Evolutionary conservation across 1,284 basidiomycete genomes (phyloP).

Genomic region (Naganishia sp.): DNA sequence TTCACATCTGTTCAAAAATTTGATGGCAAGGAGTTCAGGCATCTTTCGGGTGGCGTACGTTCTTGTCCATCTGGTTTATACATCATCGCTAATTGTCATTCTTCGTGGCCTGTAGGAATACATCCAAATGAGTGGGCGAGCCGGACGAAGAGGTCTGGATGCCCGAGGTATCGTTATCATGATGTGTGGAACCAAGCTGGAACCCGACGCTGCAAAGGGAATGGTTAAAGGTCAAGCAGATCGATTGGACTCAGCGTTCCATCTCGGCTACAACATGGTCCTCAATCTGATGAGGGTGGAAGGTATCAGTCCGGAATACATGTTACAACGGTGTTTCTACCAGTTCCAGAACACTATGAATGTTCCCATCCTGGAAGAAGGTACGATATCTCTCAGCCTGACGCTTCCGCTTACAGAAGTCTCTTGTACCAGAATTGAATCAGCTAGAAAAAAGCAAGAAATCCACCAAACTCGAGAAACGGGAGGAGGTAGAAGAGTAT

Average conservation of each 20-base stretch:
- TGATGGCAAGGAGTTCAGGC: constrained; percentile 92
- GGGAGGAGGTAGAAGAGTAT: constrained; percentile 82
- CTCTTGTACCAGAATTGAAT: constrained; percentile 63
- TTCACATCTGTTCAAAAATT: constrained; percentile 95
- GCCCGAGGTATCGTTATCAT: constrained; percentile 99
- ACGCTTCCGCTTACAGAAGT: background rate
- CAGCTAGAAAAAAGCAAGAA: constrained; percentile 71
- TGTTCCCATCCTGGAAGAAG: constrained; percentile 82
- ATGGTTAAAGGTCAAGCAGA: constrained; percentile 99
- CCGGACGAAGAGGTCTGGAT: constrained; percentile 93
- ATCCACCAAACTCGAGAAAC: constrained; percentile 74
- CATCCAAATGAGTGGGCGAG: constrained; percentile 98
- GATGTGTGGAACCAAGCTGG: constrained; percentile 99
- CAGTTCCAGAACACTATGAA: constrained; percentile 95
- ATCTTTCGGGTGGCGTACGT: constrained; percentile 63
- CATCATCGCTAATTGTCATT: background rate
- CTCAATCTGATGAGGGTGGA: constrained; percentile 98
- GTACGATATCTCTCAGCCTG: constrained; percentile 56
- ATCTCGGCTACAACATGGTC: constrained; percentile 99
- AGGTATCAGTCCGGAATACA: constrained; percentile 96
- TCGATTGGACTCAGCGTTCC: constrained; percentile 95
- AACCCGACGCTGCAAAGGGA: constrained; percentile 84
- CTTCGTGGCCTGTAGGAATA: constrained; percentile 76
- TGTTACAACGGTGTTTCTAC: constrained; percentile 97
- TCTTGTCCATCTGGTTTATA: background rate